These are phyloP conservation scores for Protoeuglena noctilucae DNA, from an alignment of 139 green algal species.

Conservation along the genomic window DNA sequence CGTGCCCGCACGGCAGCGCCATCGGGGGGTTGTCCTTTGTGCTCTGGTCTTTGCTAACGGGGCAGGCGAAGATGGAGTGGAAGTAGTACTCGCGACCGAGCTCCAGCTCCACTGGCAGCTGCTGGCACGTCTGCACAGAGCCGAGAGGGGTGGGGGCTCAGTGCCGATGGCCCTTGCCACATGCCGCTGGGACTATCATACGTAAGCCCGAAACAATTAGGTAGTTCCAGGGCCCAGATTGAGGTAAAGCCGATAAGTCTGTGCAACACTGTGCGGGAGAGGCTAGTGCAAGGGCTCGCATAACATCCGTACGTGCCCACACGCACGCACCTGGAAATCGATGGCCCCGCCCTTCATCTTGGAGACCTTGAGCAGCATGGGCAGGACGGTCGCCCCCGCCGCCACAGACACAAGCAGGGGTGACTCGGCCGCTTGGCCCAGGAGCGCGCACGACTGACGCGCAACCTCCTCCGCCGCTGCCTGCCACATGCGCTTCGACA, in stretches of 20 bases:
- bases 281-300: no score
- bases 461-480: slow-evolving; percentile 51
- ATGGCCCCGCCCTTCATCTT: slow-evolving; percentile 38
- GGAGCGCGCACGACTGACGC: slow-evolving; percentile 19
- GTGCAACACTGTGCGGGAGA: no score
- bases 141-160: neutral
- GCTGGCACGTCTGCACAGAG: slow-evolving; percentile 9
- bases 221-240: no score
- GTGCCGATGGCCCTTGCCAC: neutral
- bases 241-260: no score
- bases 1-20: slow-evolving; percentile 84
- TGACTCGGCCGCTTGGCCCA: slow-evolving; percentile 47
- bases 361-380: slow-evolving; percentile 71
- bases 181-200: neutral
- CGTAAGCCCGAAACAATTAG: no score
- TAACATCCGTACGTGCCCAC: no score
- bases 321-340: no score
- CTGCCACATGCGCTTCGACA: slow-evolving; percentile 42
- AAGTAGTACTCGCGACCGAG: slow-evolving; percentile 78
- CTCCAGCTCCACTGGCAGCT: slow-evolving; percentile 83
- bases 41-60: slow-evolving; percentile 66
- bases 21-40: slow-evolving; percentile 71
- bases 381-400: slow-evolving; percentile 63
- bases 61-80: slow-evolving; percentile 80
- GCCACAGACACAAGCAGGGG: slow-evolving; percentile 63